A percentile compares a stretch with the other conserved stretches of the same genome.
Evolutionary conservation across 768 basidiomycete species (phyloP).

Genomic region (Stropharia rugosoannulata): DNA sequence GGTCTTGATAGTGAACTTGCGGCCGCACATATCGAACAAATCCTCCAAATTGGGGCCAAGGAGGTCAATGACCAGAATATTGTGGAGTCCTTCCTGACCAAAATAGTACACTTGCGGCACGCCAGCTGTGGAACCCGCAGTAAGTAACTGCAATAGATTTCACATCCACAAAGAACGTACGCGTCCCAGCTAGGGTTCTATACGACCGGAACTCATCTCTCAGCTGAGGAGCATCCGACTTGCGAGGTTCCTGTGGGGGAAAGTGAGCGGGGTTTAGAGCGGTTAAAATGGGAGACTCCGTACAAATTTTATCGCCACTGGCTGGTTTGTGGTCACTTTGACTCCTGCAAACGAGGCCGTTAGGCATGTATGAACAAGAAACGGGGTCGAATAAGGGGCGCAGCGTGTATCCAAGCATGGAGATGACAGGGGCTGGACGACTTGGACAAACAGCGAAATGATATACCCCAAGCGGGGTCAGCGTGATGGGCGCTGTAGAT

Average conservation of each 20-base stretch:
- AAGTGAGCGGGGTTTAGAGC: constrained; percentile 5
- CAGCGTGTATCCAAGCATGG: neutral
- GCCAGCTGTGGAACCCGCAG: constrained; percentile 56
- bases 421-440: neutral
- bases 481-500: neutral
- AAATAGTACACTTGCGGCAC: constrained; percentile 99
- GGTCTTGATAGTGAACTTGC: constrained; percentile 97
- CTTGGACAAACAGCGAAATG: constrained; percentile 3
- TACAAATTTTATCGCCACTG: constrained; percentile 98
- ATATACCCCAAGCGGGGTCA: neutral
- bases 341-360: constrained; percentile 53
- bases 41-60: constrained; percentile 98
- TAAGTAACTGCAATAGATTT: constrained; percentile 10
- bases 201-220: constrained; percentile 97
- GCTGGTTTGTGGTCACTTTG: constrained; percentile 80
- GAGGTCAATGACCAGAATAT: constrained; percentile 91
- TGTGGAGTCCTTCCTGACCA: constrained; percentile 97
- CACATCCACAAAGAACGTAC: constrained; percentile 44
- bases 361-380: neutral
- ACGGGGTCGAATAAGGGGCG: neutral
- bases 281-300: constrained; percentile 25
- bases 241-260: constrained; percentile 77
- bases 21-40: constrained; percentile 98
- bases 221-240: constrained; percentile 97
- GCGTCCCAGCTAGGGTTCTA: constrained; percentile 88